These are phyloP conservation scores for Rhodomyrtus psidioides DNA, from an alignment of 441 rosid genomes.

Conservation along the genomic window DNA sequence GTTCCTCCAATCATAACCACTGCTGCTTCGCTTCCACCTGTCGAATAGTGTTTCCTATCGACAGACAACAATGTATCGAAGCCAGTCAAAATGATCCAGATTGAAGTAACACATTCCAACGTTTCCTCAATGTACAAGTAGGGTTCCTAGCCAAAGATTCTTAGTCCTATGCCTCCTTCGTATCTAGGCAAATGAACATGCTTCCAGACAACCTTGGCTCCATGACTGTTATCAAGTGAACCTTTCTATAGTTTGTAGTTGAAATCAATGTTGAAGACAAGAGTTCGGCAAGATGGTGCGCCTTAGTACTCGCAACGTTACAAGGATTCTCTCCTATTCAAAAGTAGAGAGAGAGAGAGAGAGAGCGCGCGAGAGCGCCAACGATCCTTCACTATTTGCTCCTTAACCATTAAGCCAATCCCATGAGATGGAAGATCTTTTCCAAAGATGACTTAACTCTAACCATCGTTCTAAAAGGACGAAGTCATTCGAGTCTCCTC, in stretches of 20 bases:
- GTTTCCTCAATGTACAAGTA: neutral
- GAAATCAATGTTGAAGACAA: neutral
- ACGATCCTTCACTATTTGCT: neutral
- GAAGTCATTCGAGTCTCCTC: neutral
- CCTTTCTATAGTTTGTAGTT: neutral
- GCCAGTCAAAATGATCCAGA: neutral
- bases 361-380: no score
- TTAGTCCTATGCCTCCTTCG: neutral
- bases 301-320: neutral
- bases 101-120: neutral
- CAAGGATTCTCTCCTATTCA: neutral
- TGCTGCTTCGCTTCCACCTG: neutral
- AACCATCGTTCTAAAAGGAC: neutral
- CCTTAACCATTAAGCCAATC: neutral
- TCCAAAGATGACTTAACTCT: neutral
- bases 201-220: neutral
- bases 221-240: neutral
- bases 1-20: neutral
- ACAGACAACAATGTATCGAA: neutral
- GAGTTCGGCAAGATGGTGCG: neutral
- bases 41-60: neutral
- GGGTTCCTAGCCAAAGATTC: neutral
- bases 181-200: neutral
- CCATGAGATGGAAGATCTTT: neutral
- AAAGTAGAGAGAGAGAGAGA: neutral